A percentile compares a stretch with the other conserved stretches of the same genome.
Evolutionary conservation across 176 grass and related monocot species (phyloP).

Genomic region (Eragrostis curvula): DNA sequence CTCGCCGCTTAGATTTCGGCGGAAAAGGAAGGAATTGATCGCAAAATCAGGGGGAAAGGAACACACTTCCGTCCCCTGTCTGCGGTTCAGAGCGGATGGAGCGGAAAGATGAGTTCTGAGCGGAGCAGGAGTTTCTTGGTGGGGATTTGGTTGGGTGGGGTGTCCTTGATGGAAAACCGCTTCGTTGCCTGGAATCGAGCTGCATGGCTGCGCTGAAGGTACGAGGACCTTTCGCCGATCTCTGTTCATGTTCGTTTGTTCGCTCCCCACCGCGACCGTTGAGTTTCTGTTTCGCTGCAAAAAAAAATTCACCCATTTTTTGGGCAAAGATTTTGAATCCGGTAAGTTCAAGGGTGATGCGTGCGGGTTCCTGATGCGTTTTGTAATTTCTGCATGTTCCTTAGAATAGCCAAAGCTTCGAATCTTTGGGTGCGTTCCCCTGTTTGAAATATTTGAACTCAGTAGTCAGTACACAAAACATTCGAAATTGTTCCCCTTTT

Average conservation of each 20-base stretch:
- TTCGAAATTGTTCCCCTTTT: background rate
- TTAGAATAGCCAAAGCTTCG: background rate
- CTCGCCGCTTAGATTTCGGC: background rate
- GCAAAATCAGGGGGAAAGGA: background rate
- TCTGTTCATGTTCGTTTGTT: background rate
- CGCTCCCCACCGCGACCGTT: background rate
- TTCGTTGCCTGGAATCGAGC: background rate
- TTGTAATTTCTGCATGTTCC: background rate
- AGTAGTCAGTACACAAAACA: background rate
- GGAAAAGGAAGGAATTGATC: background rate
- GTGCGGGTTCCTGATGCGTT: background rate
- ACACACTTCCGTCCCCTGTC: background rate
- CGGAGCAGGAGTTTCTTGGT: background rate
- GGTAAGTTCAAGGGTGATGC: background rate
- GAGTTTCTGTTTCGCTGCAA: background rate
- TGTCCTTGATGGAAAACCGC: background rate
- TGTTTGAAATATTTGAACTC: constrained; percentile 26
- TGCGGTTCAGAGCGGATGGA: background rate
- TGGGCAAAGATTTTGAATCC: background rate
- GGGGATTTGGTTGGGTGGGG: background rate
- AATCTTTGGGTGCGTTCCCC: background rate
- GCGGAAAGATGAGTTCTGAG: background rate
- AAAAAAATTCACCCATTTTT: background rate
- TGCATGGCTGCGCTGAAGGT: background rate
- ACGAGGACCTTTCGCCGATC: background rate